Evolutionary conservation across 441 rosid genomes (phyloP).

Genomic region (Francoa sonchifolia): DNA sequence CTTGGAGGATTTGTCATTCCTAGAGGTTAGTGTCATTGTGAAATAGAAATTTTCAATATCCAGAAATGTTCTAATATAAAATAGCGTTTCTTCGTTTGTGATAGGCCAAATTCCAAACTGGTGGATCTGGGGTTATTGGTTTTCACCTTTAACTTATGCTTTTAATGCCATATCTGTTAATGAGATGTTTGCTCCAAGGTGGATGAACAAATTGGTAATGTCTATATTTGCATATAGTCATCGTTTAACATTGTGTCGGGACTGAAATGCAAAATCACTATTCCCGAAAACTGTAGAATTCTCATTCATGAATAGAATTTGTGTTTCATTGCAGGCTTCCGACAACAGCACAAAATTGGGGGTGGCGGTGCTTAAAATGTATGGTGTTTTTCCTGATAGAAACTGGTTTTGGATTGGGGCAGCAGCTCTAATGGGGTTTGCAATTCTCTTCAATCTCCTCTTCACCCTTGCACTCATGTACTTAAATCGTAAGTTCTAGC

Average conservation of each 20-base stretch:
- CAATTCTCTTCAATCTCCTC: constrained; percentile 47
- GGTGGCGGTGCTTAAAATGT: constrained; percentile 34
- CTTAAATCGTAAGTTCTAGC: constrained; percentile 52
- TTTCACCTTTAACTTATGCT: constrained; percentile 61
- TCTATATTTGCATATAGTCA: too few relatives aligned
- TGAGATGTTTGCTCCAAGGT: constrained; percentile 67
- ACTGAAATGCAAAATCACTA: too few relatives aligned
- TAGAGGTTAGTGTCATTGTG: constrained; percentile 20
- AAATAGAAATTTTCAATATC: not conserved
- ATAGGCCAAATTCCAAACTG: constrained; percentile 56
- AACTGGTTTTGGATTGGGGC: constrained; percentile 86
- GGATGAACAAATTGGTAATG: constrained; percentile 69
- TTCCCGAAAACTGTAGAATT: too few relatives aligned
- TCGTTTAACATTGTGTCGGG: too few relatives aligned
- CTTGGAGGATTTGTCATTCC: constrained; percentile 81
- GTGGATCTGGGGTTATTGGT: constrained; percentile 89
- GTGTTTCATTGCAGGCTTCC: constrained; percentile 44
- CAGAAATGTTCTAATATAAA: not conserved
- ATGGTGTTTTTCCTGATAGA: constrained; percentile 28
- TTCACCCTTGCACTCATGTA: constrained; percentile 56
- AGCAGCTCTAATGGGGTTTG: constrained; percentile 49
- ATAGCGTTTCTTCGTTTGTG: not conserved
- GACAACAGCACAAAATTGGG: constrained; percentile 38
- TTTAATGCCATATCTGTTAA: constrained; percentile 57
- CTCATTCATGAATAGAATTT: too few relatives aligned